Percentiles rank a stretch among this genome's conserved stretches.
Conservation (phyloP, 352 stramenopile species). For the Globisporangium spinosum region DNA sequence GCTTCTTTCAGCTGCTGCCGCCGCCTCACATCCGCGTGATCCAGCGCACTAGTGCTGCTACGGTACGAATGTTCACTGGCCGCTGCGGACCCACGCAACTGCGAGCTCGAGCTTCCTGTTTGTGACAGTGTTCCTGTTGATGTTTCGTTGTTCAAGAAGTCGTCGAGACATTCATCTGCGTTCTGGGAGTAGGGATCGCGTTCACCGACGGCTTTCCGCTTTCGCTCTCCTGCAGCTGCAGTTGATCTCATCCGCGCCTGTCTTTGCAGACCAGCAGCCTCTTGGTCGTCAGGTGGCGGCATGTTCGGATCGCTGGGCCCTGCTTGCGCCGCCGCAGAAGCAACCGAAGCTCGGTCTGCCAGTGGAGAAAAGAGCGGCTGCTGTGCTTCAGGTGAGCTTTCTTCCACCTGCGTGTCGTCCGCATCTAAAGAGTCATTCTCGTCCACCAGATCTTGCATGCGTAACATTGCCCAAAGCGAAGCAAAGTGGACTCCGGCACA, state of each 20-base stretch:
- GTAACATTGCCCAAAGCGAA: background rate
- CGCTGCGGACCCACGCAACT: background rate
- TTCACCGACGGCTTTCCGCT: background rate
- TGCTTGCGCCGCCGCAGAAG: background rate
- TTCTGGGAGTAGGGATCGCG: background rate
- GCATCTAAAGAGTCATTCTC: background rate
- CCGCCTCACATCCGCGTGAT: background rate
- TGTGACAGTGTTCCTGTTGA: background rate
- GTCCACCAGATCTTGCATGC: slow-evolving; percentile 7
- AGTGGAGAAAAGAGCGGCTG: background rate
- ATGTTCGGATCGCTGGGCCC: background rate
- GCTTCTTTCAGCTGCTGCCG: slow-evolving; percentile 20
- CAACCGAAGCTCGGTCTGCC: background rate
- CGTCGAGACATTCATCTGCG: background rate
- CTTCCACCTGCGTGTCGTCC: background rate
- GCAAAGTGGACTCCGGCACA: background rate
- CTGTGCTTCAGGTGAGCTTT: background rate
- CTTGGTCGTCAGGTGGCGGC: background rate
- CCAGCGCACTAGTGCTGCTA: background rate
- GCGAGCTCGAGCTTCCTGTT: background rate
- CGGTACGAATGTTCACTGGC: background rate
- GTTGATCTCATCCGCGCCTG: background rate
- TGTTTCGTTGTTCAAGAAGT: background rate
- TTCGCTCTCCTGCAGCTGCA: background rate
- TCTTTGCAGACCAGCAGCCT: no score